Conservation (phyloP, 2,329 filamentous ascomycete genomes). For the Ceratocystis lukuohia region DNA sequence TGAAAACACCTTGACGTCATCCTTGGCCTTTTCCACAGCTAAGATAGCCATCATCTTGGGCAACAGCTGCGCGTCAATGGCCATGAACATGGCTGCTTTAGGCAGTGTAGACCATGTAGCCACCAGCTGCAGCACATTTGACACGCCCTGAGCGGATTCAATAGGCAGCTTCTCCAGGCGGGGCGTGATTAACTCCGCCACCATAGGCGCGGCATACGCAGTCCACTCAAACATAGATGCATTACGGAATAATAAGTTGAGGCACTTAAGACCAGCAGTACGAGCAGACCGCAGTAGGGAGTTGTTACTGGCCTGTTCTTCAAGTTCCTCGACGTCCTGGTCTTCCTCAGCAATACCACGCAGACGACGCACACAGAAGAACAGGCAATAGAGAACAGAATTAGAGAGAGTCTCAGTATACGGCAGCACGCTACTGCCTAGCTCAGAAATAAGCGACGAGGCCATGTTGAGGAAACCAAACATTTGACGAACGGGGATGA, state of each 20-base stretch:
- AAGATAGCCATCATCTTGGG: constrained; percentile 60
- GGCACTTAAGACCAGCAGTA: constrained; percentile 65
- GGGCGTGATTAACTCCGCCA: constrained; percentile 62
- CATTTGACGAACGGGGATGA: constrained; percentile 62
- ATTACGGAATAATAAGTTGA: constrained; percentile 65
- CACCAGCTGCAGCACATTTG: constrained; percentile 67
- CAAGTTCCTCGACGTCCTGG: constrained; percentile 26
- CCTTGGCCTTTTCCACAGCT: constrained; percentile 58
- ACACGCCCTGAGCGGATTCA: constrained; percentile 83
- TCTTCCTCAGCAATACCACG: constrained; percentile 28
- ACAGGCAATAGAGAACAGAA: constrained; percentile 66
- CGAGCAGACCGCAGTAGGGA: constrained; percentile 55
- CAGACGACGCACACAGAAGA: constrained; percentile 52
- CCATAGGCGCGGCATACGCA: constrained; percentile 55
- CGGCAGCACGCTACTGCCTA: constrained; percentile 58
- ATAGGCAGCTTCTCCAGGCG: constrained; percentile 63
- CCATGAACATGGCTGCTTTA: constrained; percentile 54
- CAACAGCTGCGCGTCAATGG: constrained; percentile 49
- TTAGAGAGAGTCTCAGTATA: constrained; percentile 59
- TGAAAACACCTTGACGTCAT: constrained; percentile 73
- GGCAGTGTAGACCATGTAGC: constrained; percentile 63
- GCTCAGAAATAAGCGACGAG: constrained; percentile 69
- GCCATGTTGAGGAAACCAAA: constrained; percentile 88
- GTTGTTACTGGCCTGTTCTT: constrained; percentile 31
- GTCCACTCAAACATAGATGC: constrained; percentile 59